Evolutionary conservation across 495 filamentous ascomycete species (phyloP).

Genomic region (Zalerion maritima): DNA sequence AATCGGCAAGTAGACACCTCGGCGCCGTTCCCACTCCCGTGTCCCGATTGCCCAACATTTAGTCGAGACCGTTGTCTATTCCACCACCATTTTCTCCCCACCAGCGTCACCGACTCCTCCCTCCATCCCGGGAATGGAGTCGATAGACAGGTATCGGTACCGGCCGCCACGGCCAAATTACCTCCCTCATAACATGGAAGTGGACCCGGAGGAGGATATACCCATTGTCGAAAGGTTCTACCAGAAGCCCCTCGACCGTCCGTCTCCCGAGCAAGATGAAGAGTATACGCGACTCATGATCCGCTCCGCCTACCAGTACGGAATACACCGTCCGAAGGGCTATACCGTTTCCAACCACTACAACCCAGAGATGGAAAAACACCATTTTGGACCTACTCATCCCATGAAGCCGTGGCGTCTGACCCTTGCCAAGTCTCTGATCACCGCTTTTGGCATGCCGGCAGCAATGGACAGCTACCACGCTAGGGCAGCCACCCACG

Average conservation of each 20-base stretch:
- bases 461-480: slow-evolving; percentile 88
- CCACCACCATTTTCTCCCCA: too few relatives aligned
- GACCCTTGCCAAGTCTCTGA: slow-evolving; percentile 84
- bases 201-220: too few relatives aligned
- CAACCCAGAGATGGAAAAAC: slow-evolving; percentile 86
- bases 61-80: too few relatives aligned
- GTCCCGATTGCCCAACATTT: too few relatives aligned
- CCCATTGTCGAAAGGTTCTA: slow-evolving; percentile 64
- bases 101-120: too few relatives aligned
- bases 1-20: too few relatives aligned
- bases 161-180: slow-evolving; percentile 35
- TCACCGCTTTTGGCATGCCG: slow-evolving; percentile 88
- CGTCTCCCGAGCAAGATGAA: slow-evolving; percentile 41
- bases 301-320: slow-evolving; percentile 52
- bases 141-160: slow-evolving; percentile 16
- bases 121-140: too few relatives aligned
- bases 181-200: slow-evolving; percentile 27
- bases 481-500: slow-evolving; percentile 64
- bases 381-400: slow-evolving; percentile 89
- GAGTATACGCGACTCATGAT: slow-evolving; percentile 49
- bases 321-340: slow-evolving; percentile 63
- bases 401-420: slow-evolving; percentile 99
- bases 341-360: slow-evolving; percentile 92
- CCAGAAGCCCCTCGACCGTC: slow-evolving; percentile 35
- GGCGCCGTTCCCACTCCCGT: too few relatives aligned